These are phyloP conservation scores for Yamadazyma buinensis DNA, from an alignment of 1,139 yeast genomes.

Conservation along the genomic window DNA sequence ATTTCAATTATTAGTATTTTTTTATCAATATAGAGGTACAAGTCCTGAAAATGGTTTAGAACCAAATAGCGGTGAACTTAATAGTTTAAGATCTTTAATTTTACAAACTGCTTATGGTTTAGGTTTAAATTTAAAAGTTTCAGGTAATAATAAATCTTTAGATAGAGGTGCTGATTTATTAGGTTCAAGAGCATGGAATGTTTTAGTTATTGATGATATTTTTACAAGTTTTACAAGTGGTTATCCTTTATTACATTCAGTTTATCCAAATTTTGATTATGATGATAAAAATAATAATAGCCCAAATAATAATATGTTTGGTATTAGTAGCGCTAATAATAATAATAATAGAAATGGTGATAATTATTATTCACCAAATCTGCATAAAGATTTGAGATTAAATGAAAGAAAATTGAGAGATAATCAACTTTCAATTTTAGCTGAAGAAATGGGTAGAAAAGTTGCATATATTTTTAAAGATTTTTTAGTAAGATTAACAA, in stretches of 20 bases:
- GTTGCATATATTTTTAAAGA: not conserved
- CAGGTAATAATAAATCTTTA: slow-evolving; percentile 1
- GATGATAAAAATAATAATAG: no score
- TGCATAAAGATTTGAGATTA: not conserved
- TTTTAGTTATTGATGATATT: slow-evolving; percentile 28
- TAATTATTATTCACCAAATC: not conserved
- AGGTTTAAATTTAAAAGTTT: slow-evolving; percentile 38
- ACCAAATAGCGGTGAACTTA: slow-evolving; percentile 47
- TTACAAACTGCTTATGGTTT: slow-evolving; percentile 41
- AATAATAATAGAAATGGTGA: no score
- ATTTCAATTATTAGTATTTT: slow-evolving; percentile 13
- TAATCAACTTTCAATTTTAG: slow-evolving; percentile 17
- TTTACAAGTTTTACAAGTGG: slow-evolving; percentile 33
- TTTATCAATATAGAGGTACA: slow-evolving; percentile 33
- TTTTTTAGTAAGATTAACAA: slow-evolving; percentile 3
- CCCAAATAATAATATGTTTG: no score
- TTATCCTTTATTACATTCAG: slow-evolving; percentile 23
- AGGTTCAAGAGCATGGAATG: slow-evolving; percentile 28
- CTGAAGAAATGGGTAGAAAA: slow-evolving; percentile 10
- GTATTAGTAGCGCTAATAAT: no score
- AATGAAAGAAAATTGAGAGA: not conserved
- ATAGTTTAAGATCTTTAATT: slow-evolving; percentile 34
- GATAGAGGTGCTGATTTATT: not conserved
- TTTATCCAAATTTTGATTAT: slow-evolving; percentile 15
- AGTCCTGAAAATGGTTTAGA: slow-evolving; percentile 52